Evolutionary conservation across 2,329 filamentous ascomycete species (phyloP).

Genomic region (Pestalotiopsis sp.): DNA sequence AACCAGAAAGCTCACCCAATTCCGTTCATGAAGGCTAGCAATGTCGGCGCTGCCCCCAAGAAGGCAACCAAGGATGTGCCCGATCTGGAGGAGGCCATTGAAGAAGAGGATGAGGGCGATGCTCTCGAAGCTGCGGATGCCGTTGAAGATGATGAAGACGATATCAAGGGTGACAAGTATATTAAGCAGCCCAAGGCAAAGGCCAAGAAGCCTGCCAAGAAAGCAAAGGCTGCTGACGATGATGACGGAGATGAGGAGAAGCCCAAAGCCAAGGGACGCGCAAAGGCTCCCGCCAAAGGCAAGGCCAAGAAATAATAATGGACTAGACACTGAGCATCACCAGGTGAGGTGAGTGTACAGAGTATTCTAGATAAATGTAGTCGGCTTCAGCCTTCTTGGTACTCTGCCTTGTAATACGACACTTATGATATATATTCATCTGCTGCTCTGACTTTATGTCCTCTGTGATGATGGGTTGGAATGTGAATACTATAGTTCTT

Average conservation of each 20-base stretch:
- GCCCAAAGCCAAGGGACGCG: conserved; percentile 50
- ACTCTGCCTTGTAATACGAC: too few relatives aligned
- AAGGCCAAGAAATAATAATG: conserved; percentile 32
- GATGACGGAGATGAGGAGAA: conserved; percentile 53
- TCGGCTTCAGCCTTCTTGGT: neutral
- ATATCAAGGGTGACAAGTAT: conserved; percentile 93
- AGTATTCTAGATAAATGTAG: neutral
- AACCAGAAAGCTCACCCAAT: conserved; percentile 85
- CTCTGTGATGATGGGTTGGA: too few relatives aligned
- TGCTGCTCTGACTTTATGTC: too few relatives aligned
- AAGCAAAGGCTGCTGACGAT: conserved; percentile 41
- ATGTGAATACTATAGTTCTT: too few relatives aligned
- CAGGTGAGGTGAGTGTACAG: too few relatives aligned
- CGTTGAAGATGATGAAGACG: conserved; percentile 74
- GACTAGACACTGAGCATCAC: too few relatives aligned
- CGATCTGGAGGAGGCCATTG: conserved; percentile 93
- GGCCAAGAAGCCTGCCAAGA: conserved; percentile 52
- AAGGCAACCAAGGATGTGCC: conserved; percentile 75
- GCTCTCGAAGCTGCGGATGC: conserved; percentile 58
- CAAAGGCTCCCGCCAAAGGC: conserved; percentile 29
- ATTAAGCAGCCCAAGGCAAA: conserved; percentile 87
- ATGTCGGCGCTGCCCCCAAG: conserved; percentile 70
- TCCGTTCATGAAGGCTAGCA: conserved; percentile 94
- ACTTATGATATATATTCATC: too few relatives aligned
- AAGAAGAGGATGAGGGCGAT: conserved; percentile 83